phyloP scores from a whole-genome alignment of 148 eudicot genomes.

The Silene conica region DNA sequence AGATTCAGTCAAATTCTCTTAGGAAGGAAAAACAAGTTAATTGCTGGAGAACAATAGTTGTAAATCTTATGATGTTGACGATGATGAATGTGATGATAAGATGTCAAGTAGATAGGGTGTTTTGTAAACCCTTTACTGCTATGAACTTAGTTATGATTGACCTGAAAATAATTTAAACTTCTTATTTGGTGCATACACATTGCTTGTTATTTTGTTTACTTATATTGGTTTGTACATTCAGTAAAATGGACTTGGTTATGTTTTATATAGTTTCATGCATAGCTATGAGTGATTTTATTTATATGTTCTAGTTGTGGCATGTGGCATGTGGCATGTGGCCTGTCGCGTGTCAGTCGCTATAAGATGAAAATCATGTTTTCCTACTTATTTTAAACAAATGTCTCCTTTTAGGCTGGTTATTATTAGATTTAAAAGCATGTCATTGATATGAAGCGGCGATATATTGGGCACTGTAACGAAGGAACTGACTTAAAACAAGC shows the following conservation, averaged over 20 bases:
- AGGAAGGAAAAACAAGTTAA: too few species aligned
- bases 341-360: too few species aligned
- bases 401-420: neutral
- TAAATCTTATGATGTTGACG: too few species aligned
- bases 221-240: neutral
- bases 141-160: neutral
- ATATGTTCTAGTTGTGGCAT: too few species aligned
- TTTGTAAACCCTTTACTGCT: neutral
- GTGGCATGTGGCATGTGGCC: too few species aligned
- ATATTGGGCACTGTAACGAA: constrained; percentile 81
- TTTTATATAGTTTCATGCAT: neutral
- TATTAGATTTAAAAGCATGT: neutral
- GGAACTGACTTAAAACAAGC: constrained; percentile 99
- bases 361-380: too few species aligned
- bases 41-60: too few species aligned
- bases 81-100: neutral
- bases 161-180: neutral
- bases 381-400: too few species aligned
- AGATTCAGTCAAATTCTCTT: too few species aligned
- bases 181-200: neutral
- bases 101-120: neutral
- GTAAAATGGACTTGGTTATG: neutral
- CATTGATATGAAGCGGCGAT: constrained; percentile 91
- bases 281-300: neutral
- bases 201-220: neutral